Evolutionary conservation across 73 alveolate genomes (phyloP).

Genomic region (Paramecium biaurelia): DNA sequence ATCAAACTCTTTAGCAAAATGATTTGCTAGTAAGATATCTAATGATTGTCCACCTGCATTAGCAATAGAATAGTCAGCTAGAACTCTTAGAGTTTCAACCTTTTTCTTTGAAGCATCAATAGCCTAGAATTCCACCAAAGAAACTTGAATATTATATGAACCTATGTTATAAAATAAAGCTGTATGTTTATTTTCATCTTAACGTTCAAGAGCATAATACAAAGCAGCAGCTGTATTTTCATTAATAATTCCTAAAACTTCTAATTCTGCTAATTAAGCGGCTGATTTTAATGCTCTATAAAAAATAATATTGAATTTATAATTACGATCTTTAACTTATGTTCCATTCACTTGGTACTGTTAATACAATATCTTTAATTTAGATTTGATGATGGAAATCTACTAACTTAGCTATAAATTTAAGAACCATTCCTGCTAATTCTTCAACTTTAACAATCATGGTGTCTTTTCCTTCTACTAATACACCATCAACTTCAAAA

Average conservation of each 20-base stretch:
- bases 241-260: slow-evolving; percentile 80
- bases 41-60: slow-evolving; percentile 71
- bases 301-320: background rate
- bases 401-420: slow-evolving; percentile 65
- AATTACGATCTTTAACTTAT: slow-evolving; percentile 66
- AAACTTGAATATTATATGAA: slow-evolving; percentile 83
- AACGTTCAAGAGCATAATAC: slow-evolving; percentile 86
- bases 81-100: slow-evolving; percentile 58
- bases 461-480: slow-evolving; percentile 54
- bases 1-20: slow-evolving; percentile 62
- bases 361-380: slow-evolving; percentile 79
- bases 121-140: slow-evolving; percentile 77
- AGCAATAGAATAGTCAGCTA: slow-evolving; percentile 68
- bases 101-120: slow-evolving; percentile 36
- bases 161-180: slow-evolving; percentile 94
- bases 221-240: slow-evolving; percentile 97
- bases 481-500: slow-evolving; percentile 33
- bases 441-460: slow-evolving; percentile 74
- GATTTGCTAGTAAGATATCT: slow-evolving; percentile 66
- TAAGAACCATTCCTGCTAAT: slow-evolving; percentile 71
- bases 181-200: slow-evolving; percentile 62
- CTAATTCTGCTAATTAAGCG: slow-evolving; percentile 85
- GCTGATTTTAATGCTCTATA: slow-evolving; percentile 68
- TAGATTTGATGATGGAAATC: slow-evolving; percentile 72
- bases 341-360: slow-evolving; percentile 86